phyloP scores from a whole-genome alignment of 2,329 filamentous ascomycete genomes.

The Nemania serpens region DNA sequence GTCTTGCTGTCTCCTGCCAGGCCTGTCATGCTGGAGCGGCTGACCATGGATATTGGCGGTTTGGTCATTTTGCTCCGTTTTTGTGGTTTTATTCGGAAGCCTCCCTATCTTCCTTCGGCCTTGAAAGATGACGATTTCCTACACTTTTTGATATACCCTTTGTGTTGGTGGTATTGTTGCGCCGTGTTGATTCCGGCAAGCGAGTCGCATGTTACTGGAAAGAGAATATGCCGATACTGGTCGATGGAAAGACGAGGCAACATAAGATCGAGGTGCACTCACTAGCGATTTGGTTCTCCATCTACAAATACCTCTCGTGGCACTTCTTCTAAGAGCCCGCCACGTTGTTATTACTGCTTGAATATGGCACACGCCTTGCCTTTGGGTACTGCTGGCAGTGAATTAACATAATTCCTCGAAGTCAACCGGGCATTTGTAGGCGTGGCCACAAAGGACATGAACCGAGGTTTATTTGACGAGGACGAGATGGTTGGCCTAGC shows the following conservation, averaged over 20 bases:
- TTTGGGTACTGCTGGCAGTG: constrained; percentile 15
- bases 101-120: constrained; percentile 12
- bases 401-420: constrained; percentile 8
- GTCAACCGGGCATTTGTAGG: constrained; percentile 5
- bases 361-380: constrained; percentile 15
- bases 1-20: background rate
- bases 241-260: background rate
- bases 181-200: constrained; percentile 14
- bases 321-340: constrained; percentile 1
- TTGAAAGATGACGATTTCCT: constrained; percentile 17
- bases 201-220: constrained; percentile 7
- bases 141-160: constrained; percentile 38
- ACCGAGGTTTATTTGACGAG: constrained; percentile 16
- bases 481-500: constrained; percentile 16
- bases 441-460: constrained; percentile 4
- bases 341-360: constrained; percentile 15
- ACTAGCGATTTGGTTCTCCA: background rate
- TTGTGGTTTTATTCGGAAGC: background rate
- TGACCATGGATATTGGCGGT: constrained; percentile 2
- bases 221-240: constrained; percentile 4
- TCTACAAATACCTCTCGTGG: background rate
- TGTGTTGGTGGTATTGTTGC: constrained; percentile 20
- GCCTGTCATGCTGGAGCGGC: no score
- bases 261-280: constrained; percentile 1
- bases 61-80: background rate